Conservation (phyloP, 441 rosid genomes). For the Bocquillonia castaneifolia region DNA sequence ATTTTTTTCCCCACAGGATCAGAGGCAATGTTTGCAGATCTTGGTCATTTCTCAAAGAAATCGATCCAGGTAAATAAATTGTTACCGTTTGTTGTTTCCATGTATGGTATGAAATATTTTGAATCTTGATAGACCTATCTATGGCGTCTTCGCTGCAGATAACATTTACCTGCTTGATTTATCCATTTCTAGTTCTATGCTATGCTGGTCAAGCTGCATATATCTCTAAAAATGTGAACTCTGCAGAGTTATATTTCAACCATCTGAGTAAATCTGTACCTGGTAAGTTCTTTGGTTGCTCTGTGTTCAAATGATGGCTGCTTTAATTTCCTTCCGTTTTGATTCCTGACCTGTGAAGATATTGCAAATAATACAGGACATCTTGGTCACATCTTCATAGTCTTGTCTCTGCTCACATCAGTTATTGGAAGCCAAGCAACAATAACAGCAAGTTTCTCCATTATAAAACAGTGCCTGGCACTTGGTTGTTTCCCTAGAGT, state of each 20-base stretch:
- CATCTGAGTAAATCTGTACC: conserved; percentile 51
- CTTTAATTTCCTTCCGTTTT: conserved; percentile 3
- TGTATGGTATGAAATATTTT: neutral
- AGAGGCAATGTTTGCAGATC: conserved; percentile 67
- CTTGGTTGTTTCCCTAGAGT: conserved; percentile 63
- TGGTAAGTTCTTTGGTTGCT: conserved; percentile 28
- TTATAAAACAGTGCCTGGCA: conserved; percentile 60
- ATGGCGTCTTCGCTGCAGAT: conserved; percentile 35
- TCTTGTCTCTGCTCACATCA: conserved; percentile 50
- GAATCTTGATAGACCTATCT: neutral
- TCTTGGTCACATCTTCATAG: conserved; percentile 36
- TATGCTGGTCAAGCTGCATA: conserved; percentile 70
- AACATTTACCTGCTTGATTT: conserved; percentile 44
- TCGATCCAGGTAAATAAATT: conserved; percentile 44
- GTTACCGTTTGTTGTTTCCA: neutral
- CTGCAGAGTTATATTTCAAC: conserved; percentile 29
- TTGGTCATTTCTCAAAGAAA: conserved; percentile 64
- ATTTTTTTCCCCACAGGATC: conserved; percentile 41
- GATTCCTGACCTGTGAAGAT: conserved; percentile 19
- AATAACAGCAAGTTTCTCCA: conserved; percentile 65
- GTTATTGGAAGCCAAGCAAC: conserved; percentile 70
- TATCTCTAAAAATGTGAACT: conserved; percentile 39
- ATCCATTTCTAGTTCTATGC: conserved; percentile 46
- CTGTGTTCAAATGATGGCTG: neutral
- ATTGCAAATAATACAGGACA: conserved; percentile 34